Percentiles rank a stretch among this genome's conserved stretches.
phyloP scores from a whole-genome alignment of 2,329 filamentous ascomycete species.

The Colletotrichum tropicicola region DNA sequence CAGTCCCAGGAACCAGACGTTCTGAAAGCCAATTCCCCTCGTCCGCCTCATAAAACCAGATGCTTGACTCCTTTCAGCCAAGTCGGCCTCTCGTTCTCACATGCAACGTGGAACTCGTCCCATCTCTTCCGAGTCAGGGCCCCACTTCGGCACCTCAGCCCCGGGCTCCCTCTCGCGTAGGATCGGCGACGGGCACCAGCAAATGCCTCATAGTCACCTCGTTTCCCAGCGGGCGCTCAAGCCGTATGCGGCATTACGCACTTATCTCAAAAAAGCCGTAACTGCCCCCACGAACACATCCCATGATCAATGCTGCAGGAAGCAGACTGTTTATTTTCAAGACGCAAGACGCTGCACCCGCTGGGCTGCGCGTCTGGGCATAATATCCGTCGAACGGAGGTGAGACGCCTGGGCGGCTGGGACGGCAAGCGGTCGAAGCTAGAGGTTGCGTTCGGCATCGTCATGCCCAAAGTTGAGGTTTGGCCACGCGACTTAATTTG shows the following conservation, averaged over 20 bases:
- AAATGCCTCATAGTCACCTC: conserved; percentile 1
- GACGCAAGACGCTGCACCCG: neutral
- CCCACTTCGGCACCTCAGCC: neutral
- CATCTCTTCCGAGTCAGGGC: neutral
- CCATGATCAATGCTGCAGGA: neutral
- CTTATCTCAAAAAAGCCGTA: neutral
- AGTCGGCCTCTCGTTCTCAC: neutral
- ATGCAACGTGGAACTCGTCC: conserved; percentile 14
- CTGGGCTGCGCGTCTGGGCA: neutral
- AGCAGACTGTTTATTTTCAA: neutral
- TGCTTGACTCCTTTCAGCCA: no score
- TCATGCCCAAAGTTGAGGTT: neutral
- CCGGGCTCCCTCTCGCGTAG: neutral
- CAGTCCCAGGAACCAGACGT: neutral
- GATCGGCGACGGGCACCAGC: neutral
- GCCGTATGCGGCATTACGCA: neutral
- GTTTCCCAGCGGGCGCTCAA: neutral
- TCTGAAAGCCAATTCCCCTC: neutral
- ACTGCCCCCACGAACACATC: neutral
- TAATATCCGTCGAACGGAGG: neutral
- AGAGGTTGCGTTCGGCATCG: neutral
- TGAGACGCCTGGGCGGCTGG: neutral
- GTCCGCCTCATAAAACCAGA: neutral
- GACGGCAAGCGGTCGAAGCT: neutral
- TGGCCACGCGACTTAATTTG: neutral